Evolutionary conservation across 148 eudicot species (phyloP).

Genomic region (Nyssa sinensis): DNA sequence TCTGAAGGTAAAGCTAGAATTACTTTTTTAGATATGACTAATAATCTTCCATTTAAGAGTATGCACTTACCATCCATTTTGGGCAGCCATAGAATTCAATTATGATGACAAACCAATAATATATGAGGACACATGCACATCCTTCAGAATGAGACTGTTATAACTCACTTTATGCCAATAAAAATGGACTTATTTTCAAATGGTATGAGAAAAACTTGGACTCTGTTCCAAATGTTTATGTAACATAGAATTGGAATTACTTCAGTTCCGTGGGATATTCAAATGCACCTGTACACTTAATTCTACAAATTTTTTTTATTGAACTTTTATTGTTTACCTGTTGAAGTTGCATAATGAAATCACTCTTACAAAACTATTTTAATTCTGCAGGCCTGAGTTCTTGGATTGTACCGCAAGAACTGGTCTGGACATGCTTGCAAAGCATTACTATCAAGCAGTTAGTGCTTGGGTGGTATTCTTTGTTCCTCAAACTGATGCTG

Average conservation of each 20-base stretch:
- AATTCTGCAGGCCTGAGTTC: constrained; percentile 64
- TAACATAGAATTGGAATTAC: too few relatives aligned
- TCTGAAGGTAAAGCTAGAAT: too few relatives aligned
- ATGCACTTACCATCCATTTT: not conserved
- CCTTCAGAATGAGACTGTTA: not conserved
- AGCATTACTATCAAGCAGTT: constrained; percentile 82
- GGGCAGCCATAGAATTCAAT: not conserved
- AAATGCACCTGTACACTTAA: not conserved
- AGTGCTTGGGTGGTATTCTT: constrained; percentile 80
- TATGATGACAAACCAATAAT: not conserved
- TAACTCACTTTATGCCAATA: not conserved
- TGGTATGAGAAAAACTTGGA: not conserved
- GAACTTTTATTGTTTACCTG: too few relatives aligned
- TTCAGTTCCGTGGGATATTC: not conserved
- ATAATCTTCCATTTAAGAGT: not conserved
- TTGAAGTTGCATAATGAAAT: not conserved
- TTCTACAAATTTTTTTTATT: not conserved
- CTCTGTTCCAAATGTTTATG: not conserved
- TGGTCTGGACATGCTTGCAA: constrained; percentile 81
- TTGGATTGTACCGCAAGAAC: constrained; percentile 89
- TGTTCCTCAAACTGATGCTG: constrained; percentile 73
- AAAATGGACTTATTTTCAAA: not conserved
- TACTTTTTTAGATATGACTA: not conserved
- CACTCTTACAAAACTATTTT: not conserved
- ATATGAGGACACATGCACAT: not conserved